These are phyloP conservation scores for Escovopsis weberi DNA, from an alignment of 2,329 filamentous ascomycete species.

Conservation along the genomic window DNA sequence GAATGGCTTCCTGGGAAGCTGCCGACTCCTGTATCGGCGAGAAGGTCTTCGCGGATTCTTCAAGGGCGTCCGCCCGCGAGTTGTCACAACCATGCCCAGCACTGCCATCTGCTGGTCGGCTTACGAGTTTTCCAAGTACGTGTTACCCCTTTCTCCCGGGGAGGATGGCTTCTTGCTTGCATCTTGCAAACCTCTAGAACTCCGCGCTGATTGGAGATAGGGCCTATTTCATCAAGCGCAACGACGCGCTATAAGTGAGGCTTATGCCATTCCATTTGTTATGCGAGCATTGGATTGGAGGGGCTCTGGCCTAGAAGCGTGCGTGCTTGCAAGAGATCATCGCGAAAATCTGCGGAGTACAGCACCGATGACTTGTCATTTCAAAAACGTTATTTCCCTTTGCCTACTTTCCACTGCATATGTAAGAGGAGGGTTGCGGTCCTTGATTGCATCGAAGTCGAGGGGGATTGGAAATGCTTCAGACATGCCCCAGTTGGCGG, in stretches of 20 bases:
- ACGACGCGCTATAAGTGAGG: slow-evolving; percentile 23
- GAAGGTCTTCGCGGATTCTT: slow-evolving; percentile 84
- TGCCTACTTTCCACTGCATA: not conserved
- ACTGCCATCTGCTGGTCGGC: slow-evolving; percentile 98
- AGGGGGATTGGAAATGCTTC: not conserved
- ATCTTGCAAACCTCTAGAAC: not conserved
- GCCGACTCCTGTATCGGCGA: slow-evolving; percentile 64
- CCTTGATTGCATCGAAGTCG: not conserved
- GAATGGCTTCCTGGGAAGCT: slow-evolving; percentile 67
- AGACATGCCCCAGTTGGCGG: not conserved
- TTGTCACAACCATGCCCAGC: slow-evolving; percentile 95
- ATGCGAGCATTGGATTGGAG: no score
- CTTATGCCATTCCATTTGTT: not conserved
- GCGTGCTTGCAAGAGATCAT: not conserved
- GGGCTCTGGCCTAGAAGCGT: not conserved
- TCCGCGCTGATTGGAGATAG: slow-evolving; percentile 17
- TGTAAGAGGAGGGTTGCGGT: not conserved
- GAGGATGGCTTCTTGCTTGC: no score
- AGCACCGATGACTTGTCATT: not conserved
- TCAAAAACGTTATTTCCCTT: not conserved
- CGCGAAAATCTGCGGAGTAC: not conserved
- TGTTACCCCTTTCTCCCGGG: slow-evolving; percentile 4
- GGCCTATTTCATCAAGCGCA: slow-evolving; percentile 46
- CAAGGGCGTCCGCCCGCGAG: slow-evolving; percentile 77
- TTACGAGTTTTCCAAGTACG: slow-evolving; percentile 55